These are phyloP conservation scores for Chlorella vulgaris DNA, from an alignment of 139 green algal genomes.

Conservation along the genomic window DNA sequence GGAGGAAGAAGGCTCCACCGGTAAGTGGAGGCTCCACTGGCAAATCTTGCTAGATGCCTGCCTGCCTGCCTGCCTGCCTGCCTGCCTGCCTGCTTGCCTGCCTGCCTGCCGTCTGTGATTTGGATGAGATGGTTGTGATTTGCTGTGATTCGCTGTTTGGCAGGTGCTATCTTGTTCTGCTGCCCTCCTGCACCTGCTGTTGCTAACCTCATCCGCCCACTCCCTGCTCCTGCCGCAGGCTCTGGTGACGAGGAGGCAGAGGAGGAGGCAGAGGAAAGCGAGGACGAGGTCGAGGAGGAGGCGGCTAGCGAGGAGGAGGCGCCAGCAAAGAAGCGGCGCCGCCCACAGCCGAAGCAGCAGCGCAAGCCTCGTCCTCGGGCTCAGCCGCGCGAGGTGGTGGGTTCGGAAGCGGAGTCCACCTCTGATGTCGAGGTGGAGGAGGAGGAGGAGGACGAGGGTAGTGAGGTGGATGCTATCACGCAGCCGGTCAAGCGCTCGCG, in stretches of 20 bases:
- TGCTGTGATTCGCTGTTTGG: background rate
- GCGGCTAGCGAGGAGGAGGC: background rate
- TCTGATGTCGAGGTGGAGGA: constrained; percentile 5
- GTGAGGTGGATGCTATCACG: too few relatives aligned
- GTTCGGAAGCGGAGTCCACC: background rate
- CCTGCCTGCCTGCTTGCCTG: too few relatives aligned
- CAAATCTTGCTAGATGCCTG: too few relatives aligned
- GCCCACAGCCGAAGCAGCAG: background rate
- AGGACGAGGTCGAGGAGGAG: background rate
- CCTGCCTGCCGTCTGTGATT: background rate
- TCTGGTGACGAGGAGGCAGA: constrained; percentile 9
- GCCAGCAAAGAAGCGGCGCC: background rate
- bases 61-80: background rate
- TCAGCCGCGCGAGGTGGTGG: background rate
- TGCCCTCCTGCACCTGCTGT: background rate
- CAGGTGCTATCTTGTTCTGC: background rate
- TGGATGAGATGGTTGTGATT: background rate
- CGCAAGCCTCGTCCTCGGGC: background rate
- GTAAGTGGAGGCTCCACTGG: too few relatives aligned
- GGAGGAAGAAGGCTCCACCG: background rate
- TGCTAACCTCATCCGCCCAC: too few relatives aligned
- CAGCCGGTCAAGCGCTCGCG: background rate
- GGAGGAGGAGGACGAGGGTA: background rate
- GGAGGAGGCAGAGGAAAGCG: constrained; percentile 4
- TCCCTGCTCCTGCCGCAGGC: background rate